These are phyloP conservation scores for Salisapilia sapeloensis DNA, from an alignment of 352 stramenopile genomes.

Conservation along the genomic window DNA sequence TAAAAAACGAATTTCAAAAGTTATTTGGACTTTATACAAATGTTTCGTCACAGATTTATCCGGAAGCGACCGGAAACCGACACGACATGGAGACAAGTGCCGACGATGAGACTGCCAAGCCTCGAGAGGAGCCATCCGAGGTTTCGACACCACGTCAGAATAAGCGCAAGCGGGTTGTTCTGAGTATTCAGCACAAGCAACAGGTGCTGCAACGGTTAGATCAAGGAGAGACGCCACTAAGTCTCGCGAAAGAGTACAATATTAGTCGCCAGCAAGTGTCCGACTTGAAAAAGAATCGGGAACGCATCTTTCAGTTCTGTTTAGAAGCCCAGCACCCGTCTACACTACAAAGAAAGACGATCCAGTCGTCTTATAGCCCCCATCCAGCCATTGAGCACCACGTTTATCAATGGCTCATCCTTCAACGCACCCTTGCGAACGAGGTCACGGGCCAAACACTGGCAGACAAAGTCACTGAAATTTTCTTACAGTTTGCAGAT, in stretches of 20 bases:
- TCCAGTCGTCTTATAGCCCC: conserved; percentile 45
- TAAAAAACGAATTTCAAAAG: no score
- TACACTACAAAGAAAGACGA: conserved; percentile 55
- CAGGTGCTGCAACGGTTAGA: conserved; percentile 61
- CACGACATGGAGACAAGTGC: no score
- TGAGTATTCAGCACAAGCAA: conserved; percentile 75
- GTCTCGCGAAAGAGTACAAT: conserved; percentile 35
- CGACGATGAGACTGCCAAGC: no score
- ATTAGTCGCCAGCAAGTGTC: conserved; percentile 73
- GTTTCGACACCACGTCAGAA: no score
- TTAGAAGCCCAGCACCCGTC: conserved; percentile 56
- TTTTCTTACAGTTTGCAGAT: conserved; percentile 51
- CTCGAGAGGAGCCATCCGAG: no score
- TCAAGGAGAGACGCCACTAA: conserved; percentile 35
- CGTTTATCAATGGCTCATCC: conserved; percentile 71
- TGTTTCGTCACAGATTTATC: no score
- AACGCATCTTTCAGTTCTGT: conserved; percentile 61
- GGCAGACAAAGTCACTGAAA: conserved; percentile 27
- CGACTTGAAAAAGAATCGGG: conserved; percentile 77
- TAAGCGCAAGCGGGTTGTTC: conserved; percentile 71
- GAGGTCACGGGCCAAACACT: conserved; percentile 27
- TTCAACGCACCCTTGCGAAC: conserved; percentile 29
- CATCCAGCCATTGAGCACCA: conserved; percentile 66
- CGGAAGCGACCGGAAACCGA: no score
- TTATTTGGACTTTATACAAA: no score